Evolutionary conservation across 2,329 filamentous ascomycete genomes (phyloP), one percentile per base, ranked within the genome.

Genomic region (Gaeumannomyces tritici): DNA sequence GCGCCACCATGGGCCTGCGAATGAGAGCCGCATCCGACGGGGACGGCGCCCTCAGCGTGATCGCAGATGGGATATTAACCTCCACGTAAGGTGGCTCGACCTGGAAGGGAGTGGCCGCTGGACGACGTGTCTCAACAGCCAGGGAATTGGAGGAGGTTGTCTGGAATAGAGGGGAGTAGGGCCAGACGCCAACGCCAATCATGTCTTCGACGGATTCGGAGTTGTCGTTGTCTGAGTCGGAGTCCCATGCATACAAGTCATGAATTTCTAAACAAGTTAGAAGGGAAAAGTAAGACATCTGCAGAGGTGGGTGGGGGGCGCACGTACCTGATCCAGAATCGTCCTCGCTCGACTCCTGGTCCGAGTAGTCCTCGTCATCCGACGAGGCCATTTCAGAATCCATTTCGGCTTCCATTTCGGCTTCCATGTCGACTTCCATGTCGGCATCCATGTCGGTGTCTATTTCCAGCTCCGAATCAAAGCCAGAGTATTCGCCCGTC

Each of bases 1-100:
- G 7, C 42, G 42, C 6, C 6, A 21, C 42, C 42, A 51, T 9
- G 18, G 42, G 42, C 18, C n/a, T 51, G 42, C 42, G 42, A 51
- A 60, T 61, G 6, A 67, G 59, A 28, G 63, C 64, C 18, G 66
- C 66, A 59, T 67, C 66, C 6, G 65, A 66, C 7, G 63, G 65
- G 55, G 64, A 66, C n/a, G 64, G 64, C 24, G 28, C 57, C n/a
- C 65, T 57, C 12, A 60, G n/a, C 18, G 47, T 31, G 12, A 62
- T 42, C 24, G 57, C 54, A 3, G 62, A 28, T 33, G 57, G n/a
- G 26, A 61, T 12, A 56, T 1, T 11, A 51, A 8, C 7, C 21
- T 24, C 42, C 1, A 15, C n/a, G 42, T 27, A 15, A 35, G 57
- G 57, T 13, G n/a, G 4, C 21, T 42, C 57, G 42, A 31, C 7